phyloP scores from a whole-genome alignment of 2,329 filamentous ascomycete genomes.

The Aspergillus quadricinctus region DNA sequence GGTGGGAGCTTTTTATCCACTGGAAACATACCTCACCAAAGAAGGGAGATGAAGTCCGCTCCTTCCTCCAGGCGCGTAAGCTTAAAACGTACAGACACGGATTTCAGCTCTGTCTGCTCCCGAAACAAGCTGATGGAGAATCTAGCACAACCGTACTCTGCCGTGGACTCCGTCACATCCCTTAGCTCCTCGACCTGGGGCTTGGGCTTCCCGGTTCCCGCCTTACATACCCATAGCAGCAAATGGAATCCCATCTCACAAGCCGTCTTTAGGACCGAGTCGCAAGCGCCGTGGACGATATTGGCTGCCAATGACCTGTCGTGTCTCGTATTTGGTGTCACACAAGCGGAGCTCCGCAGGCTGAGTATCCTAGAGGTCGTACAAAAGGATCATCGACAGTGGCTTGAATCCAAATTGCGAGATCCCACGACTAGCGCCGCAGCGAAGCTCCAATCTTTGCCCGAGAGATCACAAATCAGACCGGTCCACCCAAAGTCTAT shows the following conservation, averaged over 20 bases:
- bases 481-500: constrained; percentile 36
- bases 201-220: constrained; percentile 43
- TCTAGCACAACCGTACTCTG: constrained; percentile 73
- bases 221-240: constrained; percentile 81
- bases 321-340: constrained; percentile 97
- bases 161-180: constrained; percentile 45
- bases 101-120: constrained; percentile 67
- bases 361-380: constrained; percentile 95
- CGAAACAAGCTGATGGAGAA: constrained; percentile 82
- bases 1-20: constrained; percentile 25
- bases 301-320: constrained; percentile 93
- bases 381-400: constrained; percentile 78
- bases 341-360: constrained; percentile 88
- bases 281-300: constrained; percentile 88
- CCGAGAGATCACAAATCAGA: constrained; percentile 36
- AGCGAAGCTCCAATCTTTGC: constrained; percentile 25
- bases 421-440: constrained; percentile 54
- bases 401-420: constrained; percentile 81
- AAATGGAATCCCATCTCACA: constrained; percentile 88
- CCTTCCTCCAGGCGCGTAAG: constrained; percentile 60
- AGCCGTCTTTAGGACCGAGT: constrained; percentile 95
- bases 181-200: constrained; percentile 32
- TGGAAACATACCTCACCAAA: constrained; percentile 28
- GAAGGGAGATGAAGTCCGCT: constrained; percentile 35
- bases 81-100: constrained; percentile 83